These are phyloP conservation scores for Leccinum solheimii DNA, from an alignment of 1,284 basidiomycete species.

Conservation along the genomic window DNA sequence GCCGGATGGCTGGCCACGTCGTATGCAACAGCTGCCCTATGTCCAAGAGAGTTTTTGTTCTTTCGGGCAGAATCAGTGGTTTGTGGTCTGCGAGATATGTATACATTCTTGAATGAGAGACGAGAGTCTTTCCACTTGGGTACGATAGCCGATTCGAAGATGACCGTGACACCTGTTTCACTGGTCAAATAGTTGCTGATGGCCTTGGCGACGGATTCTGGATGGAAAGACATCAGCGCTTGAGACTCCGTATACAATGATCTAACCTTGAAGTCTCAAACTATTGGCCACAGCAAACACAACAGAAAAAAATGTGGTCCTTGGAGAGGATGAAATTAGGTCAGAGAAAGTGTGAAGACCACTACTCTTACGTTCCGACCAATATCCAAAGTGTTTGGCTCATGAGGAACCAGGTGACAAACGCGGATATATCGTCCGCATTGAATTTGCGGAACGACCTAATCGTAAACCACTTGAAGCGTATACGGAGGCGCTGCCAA, in stretches of 20 bases:
- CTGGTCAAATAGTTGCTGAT: constrained; percentile 93
- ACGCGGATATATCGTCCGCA: constrained; percentile 95
- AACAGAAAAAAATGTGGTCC: constrained; percentile 95
- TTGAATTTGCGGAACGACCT: constrained; percentile 95
- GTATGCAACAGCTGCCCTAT: constrained; percentile 65
- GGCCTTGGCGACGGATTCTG: constrained; percentile 85
- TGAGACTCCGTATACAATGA: not conserved
- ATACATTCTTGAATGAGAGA: constrained; percentile 97
- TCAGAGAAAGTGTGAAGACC: not conserved
- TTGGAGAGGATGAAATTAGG: constrained; percentile 34
- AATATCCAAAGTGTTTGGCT: constrained; percentile 94
- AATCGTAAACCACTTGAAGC: constrained; percentile 99
- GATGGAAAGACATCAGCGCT: constrained; percentile 3
- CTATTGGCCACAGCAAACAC: constrained; percentile 90
- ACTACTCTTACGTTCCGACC: constrained; percentile 78
- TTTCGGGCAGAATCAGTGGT: constrained; percentile 16
- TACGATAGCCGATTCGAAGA: constrained; percentile 97
- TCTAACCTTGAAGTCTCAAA: constrained; percentile 82
- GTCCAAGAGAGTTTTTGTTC: constrained; percentile 34
- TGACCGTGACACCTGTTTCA: constrained; percentile 91
- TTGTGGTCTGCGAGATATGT: constrained; percentile 79
- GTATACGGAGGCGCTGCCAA: constrained; percentile 87
- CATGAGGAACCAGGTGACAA: constrained; percentile 92
- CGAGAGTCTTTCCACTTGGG: constrained; percentile 97
- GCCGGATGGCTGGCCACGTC: constrained; percentile 76